Evolutionary conservation across 768 basidiomycete species (phyloP).

Genomic region (Hericium alpestre): DNA sequence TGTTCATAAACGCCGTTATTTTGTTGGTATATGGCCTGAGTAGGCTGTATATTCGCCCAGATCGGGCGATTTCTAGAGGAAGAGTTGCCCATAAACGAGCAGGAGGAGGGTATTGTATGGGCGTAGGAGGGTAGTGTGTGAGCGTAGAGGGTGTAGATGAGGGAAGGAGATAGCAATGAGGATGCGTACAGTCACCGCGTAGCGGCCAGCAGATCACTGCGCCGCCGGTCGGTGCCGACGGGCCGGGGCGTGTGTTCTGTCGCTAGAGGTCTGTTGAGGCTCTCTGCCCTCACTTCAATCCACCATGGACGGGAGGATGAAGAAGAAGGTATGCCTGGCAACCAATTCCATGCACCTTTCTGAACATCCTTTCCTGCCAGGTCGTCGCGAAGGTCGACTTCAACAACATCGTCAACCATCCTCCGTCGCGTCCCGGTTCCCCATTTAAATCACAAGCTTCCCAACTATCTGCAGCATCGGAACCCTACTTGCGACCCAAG

Average conservation of each 20-base stretch:
- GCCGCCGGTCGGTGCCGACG: too few relatives aligned
- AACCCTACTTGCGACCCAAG: conserved; percentile 30
- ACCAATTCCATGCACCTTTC: neutral
- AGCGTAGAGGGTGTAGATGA: too few relatives aligned
- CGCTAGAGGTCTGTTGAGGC: too few relatives aligned
- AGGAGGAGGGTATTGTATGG: neutral
- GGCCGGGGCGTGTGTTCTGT: too few relatives aligned
- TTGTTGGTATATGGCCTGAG: neutral
- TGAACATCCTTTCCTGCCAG: conserved; percentile 21
- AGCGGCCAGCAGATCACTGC: too few relatives aligned
- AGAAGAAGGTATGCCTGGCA: conserved; percentile 10
- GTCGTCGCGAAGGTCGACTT: conserved; percentile 43
- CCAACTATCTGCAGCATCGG: conserved; percentile 13
- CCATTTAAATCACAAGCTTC: conserved; percentile 25
- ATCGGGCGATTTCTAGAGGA: neutral
- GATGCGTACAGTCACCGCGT: too few relatives aligned
- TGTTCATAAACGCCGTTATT: neutral
- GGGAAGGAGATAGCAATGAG: too few relatives aligned
- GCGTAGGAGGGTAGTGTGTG: too few relatives aligned
- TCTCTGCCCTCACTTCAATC: neutral
- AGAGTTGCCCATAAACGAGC: neutral
- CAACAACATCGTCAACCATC: conserved; percentile 21
- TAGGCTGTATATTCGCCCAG: neutral
- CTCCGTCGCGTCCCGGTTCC: conserved; percentile 37
- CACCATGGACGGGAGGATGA: conserved; percentile 5